Conservation (phyloP, 2,329 filamentous ascomycete genomes). For the Apiospora sp. region DNA sequence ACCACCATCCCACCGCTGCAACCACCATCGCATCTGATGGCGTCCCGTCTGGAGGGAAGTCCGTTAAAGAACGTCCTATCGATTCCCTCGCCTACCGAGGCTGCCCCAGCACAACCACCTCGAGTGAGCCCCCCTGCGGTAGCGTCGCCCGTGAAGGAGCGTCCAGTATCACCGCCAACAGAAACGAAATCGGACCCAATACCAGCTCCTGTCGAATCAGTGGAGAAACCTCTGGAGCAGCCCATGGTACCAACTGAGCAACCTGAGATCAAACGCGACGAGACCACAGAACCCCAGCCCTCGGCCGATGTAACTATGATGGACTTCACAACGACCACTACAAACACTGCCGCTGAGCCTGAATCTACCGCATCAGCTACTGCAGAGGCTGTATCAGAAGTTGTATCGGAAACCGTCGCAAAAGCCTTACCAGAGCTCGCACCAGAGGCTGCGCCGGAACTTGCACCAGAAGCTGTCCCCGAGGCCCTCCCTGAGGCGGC, state of each 20-base stretch:
- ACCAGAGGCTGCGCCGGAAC: not conserved
- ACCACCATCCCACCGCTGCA: constrained; percentile 42
- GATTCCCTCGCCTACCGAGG: constrained; percentile 54
- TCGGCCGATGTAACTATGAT: not conserved
- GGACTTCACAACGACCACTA: not conserved
- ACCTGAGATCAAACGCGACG: constrained; percentile 10
- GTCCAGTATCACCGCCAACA: constrained; percentile 24
- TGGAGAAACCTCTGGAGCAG: constrained; percentile 18
- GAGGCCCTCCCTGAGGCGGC: not conserved
- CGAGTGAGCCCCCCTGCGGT: constrained; percentile 27
- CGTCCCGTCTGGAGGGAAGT: constrained; percentile 55
- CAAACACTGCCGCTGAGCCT: not conserved
- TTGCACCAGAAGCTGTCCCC: not conserved
- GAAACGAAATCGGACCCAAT: constrained; percentile 28
- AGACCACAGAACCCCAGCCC: not conserved
- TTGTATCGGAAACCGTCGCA: not conserved
- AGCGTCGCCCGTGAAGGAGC: constrained; percentile 25
- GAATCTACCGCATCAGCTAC: constrained; percentile 7
- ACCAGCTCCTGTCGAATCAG: constrained; percentile 22
- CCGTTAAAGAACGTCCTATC: constrained; percentile 59
- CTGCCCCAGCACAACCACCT: constrained; percentile 35
- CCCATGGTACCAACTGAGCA: constrained; percentile 10
- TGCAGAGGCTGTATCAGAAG: not conserved
- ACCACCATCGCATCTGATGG: constrained; percentile 36
- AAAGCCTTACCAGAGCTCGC: not conserved